Evolutionary conservation across 805 yeast genomes (phyloP), one percentile per base, ranked within the genome.

Genomic region (Candida chilensis): DNA sequence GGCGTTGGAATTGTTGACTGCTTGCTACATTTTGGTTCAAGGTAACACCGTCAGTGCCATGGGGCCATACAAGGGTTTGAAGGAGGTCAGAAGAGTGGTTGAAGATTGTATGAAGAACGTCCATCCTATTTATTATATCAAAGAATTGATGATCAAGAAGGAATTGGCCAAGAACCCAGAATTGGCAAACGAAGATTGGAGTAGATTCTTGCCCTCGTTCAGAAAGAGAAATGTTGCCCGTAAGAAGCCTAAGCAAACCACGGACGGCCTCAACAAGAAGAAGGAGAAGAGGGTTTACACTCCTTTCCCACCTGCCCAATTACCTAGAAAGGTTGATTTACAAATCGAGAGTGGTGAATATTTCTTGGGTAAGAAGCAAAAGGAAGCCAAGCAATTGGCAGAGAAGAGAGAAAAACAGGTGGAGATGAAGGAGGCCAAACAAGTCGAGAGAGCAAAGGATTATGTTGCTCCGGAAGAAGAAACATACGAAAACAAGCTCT

Each of bases 291-390:
- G 57, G 59, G 78, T 75, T 3, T 90, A 90, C 73, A 92, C 98
- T 20, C 97, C 98, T 51, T 92, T 92, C 87, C 98, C 98, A 63
- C 97, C 98, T 45, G 83, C 85, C 31, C 98, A 85, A 60, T 74
- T 76, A 42, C 98, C 97, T 50, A 81, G 97, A 67, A 88, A 92
- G 83, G 68, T 92, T 57, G 98, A 92, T 73, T 64, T 88, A 53
- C 94, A 87, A 64, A 87, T 92, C 57, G 98, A 92, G 58, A 78
- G 94, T 65, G 98, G 98, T 74, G 98, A 92, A 57, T 92, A 86
- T 61, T 92, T 92, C 74, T 67, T 92, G 61, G 83, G 86, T 37
- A 82, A 85, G 64, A 74, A 66, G 46, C 95, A 88, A 47, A 86
- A 85, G 65, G 79, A 74, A 36, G 60, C 65, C 41, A 78, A 73